Evolutionary conservation across 2,329 filamentous ascomycete genomes (phyloP), one percentile per base, ranked within the genome.

Genomic region (Aspergillus piperis): DNA sequence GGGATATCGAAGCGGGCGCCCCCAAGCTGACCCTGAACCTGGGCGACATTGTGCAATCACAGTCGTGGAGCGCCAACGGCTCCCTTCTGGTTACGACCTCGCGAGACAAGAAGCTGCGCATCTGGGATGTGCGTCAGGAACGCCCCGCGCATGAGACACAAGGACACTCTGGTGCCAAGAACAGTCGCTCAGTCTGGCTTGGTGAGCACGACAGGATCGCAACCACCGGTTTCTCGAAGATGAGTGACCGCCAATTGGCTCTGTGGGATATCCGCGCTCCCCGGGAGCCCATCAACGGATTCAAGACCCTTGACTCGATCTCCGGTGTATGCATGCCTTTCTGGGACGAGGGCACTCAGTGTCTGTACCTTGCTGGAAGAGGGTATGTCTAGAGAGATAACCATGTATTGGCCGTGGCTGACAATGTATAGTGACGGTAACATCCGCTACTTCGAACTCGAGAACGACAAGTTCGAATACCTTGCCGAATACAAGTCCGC

Each of bases 311-410:
- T 52, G 95, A 99, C 79, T 96, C 92, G 50, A 96, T 96, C 71
- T 97, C 94, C 49, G 95, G 95, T 75, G 93, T 99, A 62, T 96
- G 92, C 84, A 97, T 99, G 91, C 95, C 95, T 32, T 98, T 99
- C 86, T 99, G 95, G 95, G 95, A 99, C 75, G 94, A 98, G 62
- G 92, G 93, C 62, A 96, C 91, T 55, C 92, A 95, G 80, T 96
- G 92, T 75, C 83, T 99, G 72, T 99, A 97, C 79, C 85, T 99
- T 73, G 95, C 95, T 71, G 95, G 95, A 75, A 98, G 98, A 83
- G 95, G 94, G 91, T 94, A 79, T 82, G 90, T 50, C 39, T 44
- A 21, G 10, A 4, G 13, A 15, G 23, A 39, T 30, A 2, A 4
- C 13, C 10, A 3, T 4, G 21, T 19, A 7, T 25, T 7, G 19